A percentile compares a stretch with the other conserved stretches of the same genome.
Conservation (phyloP, 345 rosid species). For the Eucalyptus tenuipes region DNA sequence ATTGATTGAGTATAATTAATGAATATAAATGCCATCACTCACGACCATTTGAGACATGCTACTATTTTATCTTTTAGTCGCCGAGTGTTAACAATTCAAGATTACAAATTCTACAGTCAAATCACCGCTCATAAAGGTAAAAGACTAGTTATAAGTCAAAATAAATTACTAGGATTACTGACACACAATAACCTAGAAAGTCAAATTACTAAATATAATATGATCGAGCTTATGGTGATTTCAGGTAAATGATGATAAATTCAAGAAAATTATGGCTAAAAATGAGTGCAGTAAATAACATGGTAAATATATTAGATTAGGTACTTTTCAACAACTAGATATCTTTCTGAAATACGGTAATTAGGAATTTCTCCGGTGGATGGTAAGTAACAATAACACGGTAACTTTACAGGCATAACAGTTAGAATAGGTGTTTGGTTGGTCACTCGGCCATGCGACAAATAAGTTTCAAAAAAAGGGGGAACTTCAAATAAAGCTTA, state of each 20-base stretch:
- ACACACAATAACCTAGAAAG: neutral
- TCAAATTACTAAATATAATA: neutral
- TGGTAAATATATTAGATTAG: neutral
- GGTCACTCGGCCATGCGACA: neutral
- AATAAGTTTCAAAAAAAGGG: neutral
- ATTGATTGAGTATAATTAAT: neutral
- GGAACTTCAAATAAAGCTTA: neutral
- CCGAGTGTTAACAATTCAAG: neutral
- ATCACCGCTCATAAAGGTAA: neutral
- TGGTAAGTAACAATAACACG: neutral
- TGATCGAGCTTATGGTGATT: neutral
- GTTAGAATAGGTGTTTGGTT: neutral
- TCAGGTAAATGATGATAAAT: neutral
- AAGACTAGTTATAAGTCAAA: neutral
- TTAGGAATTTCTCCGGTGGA: neutral
- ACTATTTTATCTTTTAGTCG: no score
- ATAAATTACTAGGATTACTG: neutral
- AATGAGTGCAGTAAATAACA: neutral
- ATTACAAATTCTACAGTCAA: neutral
- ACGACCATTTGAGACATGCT: neutral
- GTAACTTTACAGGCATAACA: neutral
- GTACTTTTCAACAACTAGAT: neutral
- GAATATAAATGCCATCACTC: neutral
- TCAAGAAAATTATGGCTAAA: neutral
- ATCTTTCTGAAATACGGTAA: neutral